Conservation (phyloP, 176 grass and related monocot species). For the Avena atlantica region DNA sequence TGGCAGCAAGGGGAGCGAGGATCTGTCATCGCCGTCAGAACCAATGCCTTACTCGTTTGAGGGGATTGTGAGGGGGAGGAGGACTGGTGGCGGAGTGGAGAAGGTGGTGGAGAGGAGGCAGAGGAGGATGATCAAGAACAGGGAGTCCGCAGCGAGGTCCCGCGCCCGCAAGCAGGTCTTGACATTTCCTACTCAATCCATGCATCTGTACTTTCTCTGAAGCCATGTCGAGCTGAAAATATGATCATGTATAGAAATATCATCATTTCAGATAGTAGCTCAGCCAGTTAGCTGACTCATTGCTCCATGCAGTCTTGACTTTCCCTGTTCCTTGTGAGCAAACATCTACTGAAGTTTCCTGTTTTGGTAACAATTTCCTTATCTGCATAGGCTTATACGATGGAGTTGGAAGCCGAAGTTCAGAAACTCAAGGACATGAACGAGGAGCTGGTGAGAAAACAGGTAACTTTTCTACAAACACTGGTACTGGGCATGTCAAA, state of each 20-base stretch:
- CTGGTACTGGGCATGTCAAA: slow-evolving; percentile 10
- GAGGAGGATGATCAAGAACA: slow-evolving; percentile 98
- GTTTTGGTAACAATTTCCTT: slow-evolving; percentile 39
- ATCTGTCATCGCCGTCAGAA: slow-evolving; percentile 64
- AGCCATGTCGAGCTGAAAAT: slow-evolving; percentile 2
- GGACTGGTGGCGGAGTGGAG: slow-evolving; percentile 59
- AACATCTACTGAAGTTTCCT: slow-evolving; percentile 4
- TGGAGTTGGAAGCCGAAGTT: slow-evolving; percentile 94
- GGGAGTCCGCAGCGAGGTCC: slow-evolving; percentile 82
- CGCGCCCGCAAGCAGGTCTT: slow-evolving; percentile 84
- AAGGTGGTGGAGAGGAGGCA: slow-evolving; percentile 91
- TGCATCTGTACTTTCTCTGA: slow-evolving; percentile 22
- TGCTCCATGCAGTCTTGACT: neutral
- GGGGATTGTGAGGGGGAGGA: slow-evolving; percentile 64
- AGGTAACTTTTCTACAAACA: slow-evolving; percentile 51
- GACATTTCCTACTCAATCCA: slow-evolving; percentile 21
- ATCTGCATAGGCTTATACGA: slow-evolving; percentile 72
- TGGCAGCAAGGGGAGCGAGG: slow-evolving; percentile 58
- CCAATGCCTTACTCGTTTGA: slow-evolving; percentile 61
- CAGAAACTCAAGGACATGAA: slow-evolving; percentile 82
- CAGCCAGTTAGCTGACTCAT: neutral
- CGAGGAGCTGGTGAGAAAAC: slow-evolving; percentile 69
- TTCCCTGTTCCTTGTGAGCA: neutral
- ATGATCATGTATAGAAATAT: neutral
- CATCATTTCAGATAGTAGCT: slow-evolving; percentile 16